Evolutionary conservation across 148 eudicot species (phyloP).

Genomic region (Tetragonia tetragonoides): DNA sequence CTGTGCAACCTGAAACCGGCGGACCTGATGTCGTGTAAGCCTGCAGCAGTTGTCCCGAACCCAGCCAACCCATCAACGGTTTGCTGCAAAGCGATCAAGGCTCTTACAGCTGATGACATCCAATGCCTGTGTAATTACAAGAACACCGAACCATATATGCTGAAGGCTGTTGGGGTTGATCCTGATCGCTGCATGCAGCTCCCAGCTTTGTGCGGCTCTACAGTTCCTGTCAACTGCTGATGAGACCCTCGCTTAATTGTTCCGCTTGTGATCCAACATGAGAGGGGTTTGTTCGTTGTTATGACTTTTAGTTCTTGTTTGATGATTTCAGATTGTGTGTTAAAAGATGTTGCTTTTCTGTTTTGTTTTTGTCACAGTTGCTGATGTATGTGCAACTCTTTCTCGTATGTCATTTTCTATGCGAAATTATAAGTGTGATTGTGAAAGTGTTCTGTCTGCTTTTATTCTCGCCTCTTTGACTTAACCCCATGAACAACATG

Average conservation of each 20-base stretch:
- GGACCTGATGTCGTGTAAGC: conserved; percentile 39
- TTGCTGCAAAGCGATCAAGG: conserved; percentile 41
- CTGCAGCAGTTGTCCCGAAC: conserved; percentile 31
- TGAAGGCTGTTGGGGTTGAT: conserved; percentile 46
- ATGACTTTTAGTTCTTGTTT: background rate
- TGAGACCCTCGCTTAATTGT: background rate
- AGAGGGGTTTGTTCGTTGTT: background rate
- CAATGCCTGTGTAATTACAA: conserved; percentile 55
- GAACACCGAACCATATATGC: conserved; percentile 23
- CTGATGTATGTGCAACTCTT: background rate
- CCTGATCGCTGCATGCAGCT: conserved; percentile 50
- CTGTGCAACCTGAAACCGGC: conserved; percentile 41
- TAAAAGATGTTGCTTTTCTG: background rate
- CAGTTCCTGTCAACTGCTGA: conserved; percentile 14
- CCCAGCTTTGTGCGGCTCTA: conserved; percentile 42
- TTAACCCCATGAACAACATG: background rate
- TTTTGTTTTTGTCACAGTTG: background rate
- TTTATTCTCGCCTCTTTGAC: background rate
- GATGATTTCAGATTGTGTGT: background rate
- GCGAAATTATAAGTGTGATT: background rate
- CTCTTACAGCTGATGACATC: conserved; percentile 37
- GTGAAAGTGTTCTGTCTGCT: background rate
- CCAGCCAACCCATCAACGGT: conserved; percentile 35
- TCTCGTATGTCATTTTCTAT: background rate
- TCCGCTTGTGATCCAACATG: background rate